phyloP scores from a whole-genome alignment of 495 filamentous ascomycete genomes.

The Sordaria brevicollis region DNA sequence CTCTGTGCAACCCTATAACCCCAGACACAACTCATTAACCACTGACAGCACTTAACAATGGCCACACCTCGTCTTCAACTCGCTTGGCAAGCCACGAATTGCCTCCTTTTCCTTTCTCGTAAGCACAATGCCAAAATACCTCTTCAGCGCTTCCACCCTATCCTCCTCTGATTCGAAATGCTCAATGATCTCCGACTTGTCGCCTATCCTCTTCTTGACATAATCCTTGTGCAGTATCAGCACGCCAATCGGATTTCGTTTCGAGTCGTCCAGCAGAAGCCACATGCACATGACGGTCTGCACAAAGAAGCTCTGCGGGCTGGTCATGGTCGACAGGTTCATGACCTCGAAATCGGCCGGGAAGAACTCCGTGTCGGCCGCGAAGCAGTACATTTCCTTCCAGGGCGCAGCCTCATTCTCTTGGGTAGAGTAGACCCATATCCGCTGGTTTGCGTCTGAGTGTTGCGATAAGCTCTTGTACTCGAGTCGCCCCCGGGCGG shows the following conservation, averaged over 20 bases:
- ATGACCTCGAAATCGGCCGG: conserved; percentile 45
- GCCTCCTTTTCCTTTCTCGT: conserved; percentile 38
- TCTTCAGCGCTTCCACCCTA: conserved; percentile 38
- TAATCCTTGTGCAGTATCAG: conserved; percentile 46
- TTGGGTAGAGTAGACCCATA: conserved; percentile 35
- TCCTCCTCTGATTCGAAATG: conserved; percentile 40
- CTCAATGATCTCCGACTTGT: conserved; percentile 36
- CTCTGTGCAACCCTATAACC: neutral
- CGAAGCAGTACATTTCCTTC: conserved; percentile 32
- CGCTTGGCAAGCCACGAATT: conserved; percentile 41
- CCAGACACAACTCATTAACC: neutral
- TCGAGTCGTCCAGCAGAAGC: conserved; percentile 31
- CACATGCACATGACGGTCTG: conserved; percentile 27
- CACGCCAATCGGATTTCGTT: conserved; percentile 8
- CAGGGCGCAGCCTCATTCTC: conserved; percentile 15
- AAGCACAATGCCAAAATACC: conserved; percentile 47
- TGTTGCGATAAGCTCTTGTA: conserved; percentile 17
- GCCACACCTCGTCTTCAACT: conserved; percentile 20
- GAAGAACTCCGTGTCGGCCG: conserved; percentile 30
- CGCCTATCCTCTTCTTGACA: conserved; percentile 47
- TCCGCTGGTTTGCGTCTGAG: conserved; percentile 18
- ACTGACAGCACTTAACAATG: conserved; percentile 6
- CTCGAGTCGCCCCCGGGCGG: conserved; percentile 8
- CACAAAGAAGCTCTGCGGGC: conserved; percentile 31
- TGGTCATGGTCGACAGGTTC: conserved; percentile 40